Base-by-base conservation (phyloP, 495 filamentous ascomycete genomes). In the Antarctomyces pellizariae region DNA sequence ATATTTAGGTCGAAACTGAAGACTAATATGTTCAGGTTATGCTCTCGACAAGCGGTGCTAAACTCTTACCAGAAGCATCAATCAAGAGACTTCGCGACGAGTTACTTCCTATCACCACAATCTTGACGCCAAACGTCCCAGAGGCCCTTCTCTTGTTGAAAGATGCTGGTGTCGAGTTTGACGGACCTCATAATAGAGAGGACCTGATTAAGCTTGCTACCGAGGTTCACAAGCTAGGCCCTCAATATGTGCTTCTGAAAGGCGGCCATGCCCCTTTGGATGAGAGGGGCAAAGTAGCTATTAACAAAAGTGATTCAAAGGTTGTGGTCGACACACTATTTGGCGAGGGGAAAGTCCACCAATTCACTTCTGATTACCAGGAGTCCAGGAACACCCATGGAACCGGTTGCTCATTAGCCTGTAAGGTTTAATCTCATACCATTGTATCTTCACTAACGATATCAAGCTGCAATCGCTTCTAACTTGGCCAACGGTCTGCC, bases 341-440 rank as follows among this genome's bases (percentile, higher is more conserved):
- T 33, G 68, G 79, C 18, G 59, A 63, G 2, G 52, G 50, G 0
- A 35, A 61, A 10, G 37, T 50, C 0, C 54, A 60, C 1, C 48
- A 67, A 14, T 59, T 86, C 22, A 65, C 82, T 45, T 73, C 58
- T 5, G 56, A 55, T 2, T 92, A 70, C 41, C 48, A 73, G 13
- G 44, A 58, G 2, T 73, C 71, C 3, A 72, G 57, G 33, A 82
- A 86, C 35, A 97, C 86, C 2, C 86, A 97, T 47, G 86, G 86
- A 2, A 97, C 86, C 4, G 86, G 86, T 11, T 97, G 86, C 41
- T 86, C 80, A 8, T 63, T 97, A 29, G 86, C 86, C 28, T 92
- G 73, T 71, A 43, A 50, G 65, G 48, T 18, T n/a, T 4, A 12
- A 8, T 16, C 33, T 13, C 20, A 3, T 14, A 12, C 2, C 13